phyloP scores from a whole-genome alignment of 139 green algal genomes.

The Eudorina sp. region DNA sequence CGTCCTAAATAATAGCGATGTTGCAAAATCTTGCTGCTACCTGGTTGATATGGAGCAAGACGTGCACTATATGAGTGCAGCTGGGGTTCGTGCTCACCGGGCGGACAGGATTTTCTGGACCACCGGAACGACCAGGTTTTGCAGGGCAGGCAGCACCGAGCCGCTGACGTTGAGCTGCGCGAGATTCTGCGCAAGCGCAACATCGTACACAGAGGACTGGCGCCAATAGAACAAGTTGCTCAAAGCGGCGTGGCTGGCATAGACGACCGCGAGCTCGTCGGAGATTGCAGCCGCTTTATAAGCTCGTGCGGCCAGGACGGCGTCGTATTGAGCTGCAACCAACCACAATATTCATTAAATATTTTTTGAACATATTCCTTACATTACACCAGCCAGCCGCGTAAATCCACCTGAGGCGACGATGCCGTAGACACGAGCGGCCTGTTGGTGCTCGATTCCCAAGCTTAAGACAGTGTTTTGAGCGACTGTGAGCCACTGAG shows the following conservation, averaged over 20 bases:
- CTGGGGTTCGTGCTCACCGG: too few relatives aligned
- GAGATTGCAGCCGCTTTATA: not conserved
- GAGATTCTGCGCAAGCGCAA: not conserved
- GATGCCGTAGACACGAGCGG: not conserved
- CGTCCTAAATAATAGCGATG: too few relatives aligned
- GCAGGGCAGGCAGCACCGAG: not conserved
- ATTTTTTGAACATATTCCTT: too few relatives aligned
- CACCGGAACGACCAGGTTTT: not conserved
- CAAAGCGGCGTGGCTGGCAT: not conserved
- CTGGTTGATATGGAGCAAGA: too few relatives aligned
- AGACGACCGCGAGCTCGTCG: not conserved
- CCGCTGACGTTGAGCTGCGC: not conserved
- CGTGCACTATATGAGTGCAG: too few relatives aligned
- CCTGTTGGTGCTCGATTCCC: not conserved
- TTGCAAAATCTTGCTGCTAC: too few relatives aligned
- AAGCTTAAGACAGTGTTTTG: not conserved
- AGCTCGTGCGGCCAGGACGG: not conserved
- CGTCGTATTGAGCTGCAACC: constrained; percentile 6
- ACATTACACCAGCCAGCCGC: too few relatives aligned
- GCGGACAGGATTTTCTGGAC: not conserved
- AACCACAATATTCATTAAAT: too few relatives aligned
- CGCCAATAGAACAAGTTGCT: constrained; percentile 13
- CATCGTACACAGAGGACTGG: not conserved
- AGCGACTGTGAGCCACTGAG: not conserved
- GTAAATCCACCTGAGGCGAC: not conserved